phyloP scores from a whole-genome alignment of 2,329 filamentous ascomycete genomes.

The Endocalyx cinctus region DNA sequence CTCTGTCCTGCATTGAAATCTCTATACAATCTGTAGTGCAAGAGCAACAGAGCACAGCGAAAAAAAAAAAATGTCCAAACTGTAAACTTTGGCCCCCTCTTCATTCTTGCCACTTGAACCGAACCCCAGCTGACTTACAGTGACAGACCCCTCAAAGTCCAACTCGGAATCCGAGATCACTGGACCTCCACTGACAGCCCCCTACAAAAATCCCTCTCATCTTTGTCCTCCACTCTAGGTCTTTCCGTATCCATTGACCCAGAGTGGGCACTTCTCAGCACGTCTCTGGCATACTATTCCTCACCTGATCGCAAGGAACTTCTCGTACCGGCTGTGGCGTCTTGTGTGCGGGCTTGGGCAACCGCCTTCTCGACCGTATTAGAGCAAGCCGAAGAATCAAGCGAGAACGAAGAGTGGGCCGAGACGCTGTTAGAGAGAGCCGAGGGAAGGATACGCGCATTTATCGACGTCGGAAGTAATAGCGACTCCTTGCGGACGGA shows the following conservation, averaged over 20 bases:
- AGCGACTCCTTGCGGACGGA: too few species aligned
- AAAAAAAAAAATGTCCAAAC: too few species aligned
- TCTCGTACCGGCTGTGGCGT: slow-evolving; percentile 33
- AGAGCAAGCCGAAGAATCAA: slow-evolving; percentile 33
- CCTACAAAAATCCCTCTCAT: slow-evolving; percentile 27
- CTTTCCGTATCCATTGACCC: slow-evolving; percentile 25
- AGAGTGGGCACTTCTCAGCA: slow-evolving; percentile 14
- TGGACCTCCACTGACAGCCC: slow-evolving; percentile 33
- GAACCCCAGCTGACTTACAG: too few species aligned
- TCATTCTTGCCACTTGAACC: too few species aligned
- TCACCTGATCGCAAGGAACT: slow-evolving; percentile 35
- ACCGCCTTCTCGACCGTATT: slow-evolving; percentile 35
- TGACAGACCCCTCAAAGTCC: slow-evolving; percentile 41
- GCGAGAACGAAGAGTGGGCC: slow-evolving; percentile 38
- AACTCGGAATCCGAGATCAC: slow-evolving; percentile 37
- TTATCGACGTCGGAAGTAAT: slow-evolving; percentile 29
- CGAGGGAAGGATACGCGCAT: slow-evolving; percentile 27
- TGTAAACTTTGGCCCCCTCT: too few species aligned
- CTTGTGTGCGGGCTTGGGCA: slow-evolving; percentile 35
- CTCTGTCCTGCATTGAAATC: too few species aligned
- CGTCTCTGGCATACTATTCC: slow-evolving; percentile 20
- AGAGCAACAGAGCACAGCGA: too few species aligned
- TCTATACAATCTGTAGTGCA: too few species aligned
- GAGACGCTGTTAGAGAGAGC: slow-evolving; percentile 36
- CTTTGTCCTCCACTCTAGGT: slow-evolving; percentile 32